Conservation (phyloP, 305 asterid species). For the Fraxinus xanthoxyloides region DNA sequence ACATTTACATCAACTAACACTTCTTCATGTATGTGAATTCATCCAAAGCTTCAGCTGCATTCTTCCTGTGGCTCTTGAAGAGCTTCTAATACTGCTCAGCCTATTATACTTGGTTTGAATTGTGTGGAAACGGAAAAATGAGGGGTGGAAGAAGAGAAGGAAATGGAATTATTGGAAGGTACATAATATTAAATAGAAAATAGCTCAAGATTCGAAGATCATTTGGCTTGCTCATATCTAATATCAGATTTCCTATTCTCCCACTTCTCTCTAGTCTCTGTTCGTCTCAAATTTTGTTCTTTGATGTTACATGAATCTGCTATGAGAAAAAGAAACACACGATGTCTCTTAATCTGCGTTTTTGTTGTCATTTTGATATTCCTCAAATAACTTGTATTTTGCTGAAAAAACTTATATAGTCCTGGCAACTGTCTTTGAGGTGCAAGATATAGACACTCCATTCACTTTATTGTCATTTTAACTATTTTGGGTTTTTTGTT, state of each 20-base stretch:
- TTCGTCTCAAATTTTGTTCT: conserved; percentile 13
- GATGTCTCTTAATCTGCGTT: not conserved
- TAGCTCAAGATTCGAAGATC: not conserved
- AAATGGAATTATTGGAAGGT: conserved; percentile 10
- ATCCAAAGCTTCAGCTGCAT: conserved; percentile 14
- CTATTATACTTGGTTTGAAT: not conserved
- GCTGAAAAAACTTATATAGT: not conserved
- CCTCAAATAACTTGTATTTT: not conserved
- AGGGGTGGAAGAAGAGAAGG: conserved; percentile 11
- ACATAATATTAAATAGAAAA: not conserved
- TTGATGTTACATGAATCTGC: not conserved
- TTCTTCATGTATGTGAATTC: not conserved
- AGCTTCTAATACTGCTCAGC: not conserved
- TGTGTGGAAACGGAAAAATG: not conserved
- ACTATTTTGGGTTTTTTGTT: not conserved
- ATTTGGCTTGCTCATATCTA: not conserved
- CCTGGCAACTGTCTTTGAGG: not conserved
- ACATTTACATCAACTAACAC: not conserved
- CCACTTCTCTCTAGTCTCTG: not conserved
- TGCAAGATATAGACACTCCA: not conserved
- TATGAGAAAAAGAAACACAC: not conserved
- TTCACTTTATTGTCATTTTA: not conserved
- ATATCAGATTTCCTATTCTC: not conserved
- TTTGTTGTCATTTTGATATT: not conserved
- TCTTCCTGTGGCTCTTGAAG: not conserved